Base-by-base conservation (phyloP, 192 early-diverging fungal species). In the Umbelopsis ramanniana region DNA sequence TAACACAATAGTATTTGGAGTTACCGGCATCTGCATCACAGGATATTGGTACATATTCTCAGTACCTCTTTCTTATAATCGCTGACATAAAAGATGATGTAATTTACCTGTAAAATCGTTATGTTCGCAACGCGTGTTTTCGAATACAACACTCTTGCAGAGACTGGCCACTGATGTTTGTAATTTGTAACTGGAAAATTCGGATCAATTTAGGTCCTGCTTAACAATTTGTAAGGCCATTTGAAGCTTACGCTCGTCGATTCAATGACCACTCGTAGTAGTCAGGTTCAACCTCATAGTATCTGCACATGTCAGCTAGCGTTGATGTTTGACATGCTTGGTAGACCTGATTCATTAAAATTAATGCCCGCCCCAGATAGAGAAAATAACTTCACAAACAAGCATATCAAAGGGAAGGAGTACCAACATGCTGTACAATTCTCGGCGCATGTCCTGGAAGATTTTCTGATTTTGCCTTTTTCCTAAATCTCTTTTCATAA, bases 91-190 rank as follows among this genome's bases (percentile, higher is more conserved):
- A 54, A 55, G 66, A 29, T 74, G 50, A 10, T 14, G 29, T 15
- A 54, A 52, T 38, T 70, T 74, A 72, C 80, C 78, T 38, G 80
- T 72, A 53, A 75, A 83, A 9, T 72, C 74, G 71, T 81, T 81
- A 70, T 89, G 84, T 1, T 81, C 78, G 69, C 79, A 92, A 11
- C 90, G 87, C 29, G 94, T 98, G 84, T 98, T 98, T 76, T 96
- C 94, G 68, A 98, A 85, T 8, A 97, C 79, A 0, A 98, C 81
- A 6, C 90, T 89, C 73, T 98, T 98, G 86, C 96, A 98, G 53
- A 98, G 57, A 33, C 33, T 63, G 66, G 50, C 29, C 14, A 40
- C 15, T 21, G 19, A 15, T 47, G 43, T 71, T 60, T n/a, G 45
- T 29, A 50, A 12, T 17, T 55, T 68, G 35, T 55, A 69, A 29